Base-by-base conservation (phyloP, 2,329 filamentous ascomycete species). In the Cytospora schulzeri region DNA sequence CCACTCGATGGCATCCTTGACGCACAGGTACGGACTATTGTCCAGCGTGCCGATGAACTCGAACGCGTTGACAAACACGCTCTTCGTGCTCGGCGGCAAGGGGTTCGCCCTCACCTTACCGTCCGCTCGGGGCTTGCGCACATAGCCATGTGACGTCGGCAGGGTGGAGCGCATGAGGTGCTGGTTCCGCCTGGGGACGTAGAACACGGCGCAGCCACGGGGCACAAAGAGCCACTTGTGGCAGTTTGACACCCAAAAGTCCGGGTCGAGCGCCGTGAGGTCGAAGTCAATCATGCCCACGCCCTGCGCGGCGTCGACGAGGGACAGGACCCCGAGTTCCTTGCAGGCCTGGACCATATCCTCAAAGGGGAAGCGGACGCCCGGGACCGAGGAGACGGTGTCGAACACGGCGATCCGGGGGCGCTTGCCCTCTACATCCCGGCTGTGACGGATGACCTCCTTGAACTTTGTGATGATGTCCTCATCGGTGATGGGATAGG, bases 141-240 rank as follows among this genome's bases (percentile, higher is more conserved):
- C 72, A 75, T 91, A 97, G 0, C 92, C 91, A 74, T 93, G 91
- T 48, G 89, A 92, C 0, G 92, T 97, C 0, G 92, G 91, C 33
- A 96, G 75, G 0, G 91, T 89, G 2, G 88, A 88, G 17, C 87
- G 84, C 51, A 97, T 86, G 52, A 96, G 76, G 57, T 81, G 78
- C 74, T 97, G 94, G 75, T 96, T 93, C 26, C 89, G 83, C 22
- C 81, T 66, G 0, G 93, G 91, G 1, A 95, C 91, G 76, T 96
- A 90, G 68, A 97, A 85, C 4, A 95, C 80, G 3, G 92, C 92
- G 73, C 90, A 93, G 19, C 89, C 90, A 35, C 93, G 87, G 0
- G 93, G 94, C 0, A 87, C 85, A 72, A 87, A 88, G 9, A 97
- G 86, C 94, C 94, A 98, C 80, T 96, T 96, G 79, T 96, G 91